phyloP scores from a whole-genome alignment of 1,284 basidiomycete species.

The Ganoderma leucocontextum region DNA sequence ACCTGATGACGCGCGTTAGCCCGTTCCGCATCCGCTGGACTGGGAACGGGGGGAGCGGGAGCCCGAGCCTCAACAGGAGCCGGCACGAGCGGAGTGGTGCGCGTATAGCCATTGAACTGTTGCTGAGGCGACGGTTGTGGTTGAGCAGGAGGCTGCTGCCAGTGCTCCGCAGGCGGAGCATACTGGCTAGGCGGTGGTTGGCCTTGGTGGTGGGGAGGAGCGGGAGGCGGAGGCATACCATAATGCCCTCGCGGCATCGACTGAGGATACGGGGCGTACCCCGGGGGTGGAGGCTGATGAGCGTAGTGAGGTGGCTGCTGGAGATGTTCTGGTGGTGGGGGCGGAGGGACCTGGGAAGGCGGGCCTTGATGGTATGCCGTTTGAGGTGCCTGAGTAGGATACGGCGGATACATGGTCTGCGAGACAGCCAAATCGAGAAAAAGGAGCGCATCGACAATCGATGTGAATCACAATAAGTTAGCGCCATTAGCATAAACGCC shows the following conservation, averaged over 20 bases:
- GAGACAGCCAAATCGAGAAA: slow-evolving; percentile 28
- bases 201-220: slow-evolving; percentile 39
- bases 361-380: slow-evolving; percentile 37
- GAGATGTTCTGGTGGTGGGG: slow-evolving; percentile 37
- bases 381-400: slow-evolving; percentile 40
- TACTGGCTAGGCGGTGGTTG: slow-evolving; percentile 38
- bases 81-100: slow-evolving; percentile 45
- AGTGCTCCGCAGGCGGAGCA: slow-evolving; percentile 42
- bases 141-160: slow-evolving; percentile 41
- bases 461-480: slow-evolving; percentile 34
- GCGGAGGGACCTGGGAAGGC: slow-evolving; percentile 32
- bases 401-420: slow-evolving; percentile 41
- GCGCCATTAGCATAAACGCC: slow-evolving; percentile 35
- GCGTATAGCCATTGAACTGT: slow-evolving; percentile 36
- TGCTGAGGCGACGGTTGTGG: slow-evolving; percentile 33
- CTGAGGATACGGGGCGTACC: slow-evolving; percentile 37
- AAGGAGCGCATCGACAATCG: slow-evolving; percentile 31
- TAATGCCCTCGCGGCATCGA: slow-evolving; percentile 38
- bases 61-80: slow-evolving; percentile 45
- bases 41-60: slow-evolving; percentile 18
- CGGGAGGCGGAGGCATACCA: slow-evolving; percentile 38
- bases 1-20: slow-evolving; percentile 34
- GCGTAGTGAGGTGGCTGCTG: slow-evolving; percentile 38
- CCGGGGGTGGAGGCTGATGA: slow-evolving; percentile 30
- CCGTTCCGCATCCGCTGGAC: slow-evolving; percentile 31